phyloP scores from a whole-genome alignment of 1,284 basidiomycete genomes.

The Sparassis latifolia region DNA sequence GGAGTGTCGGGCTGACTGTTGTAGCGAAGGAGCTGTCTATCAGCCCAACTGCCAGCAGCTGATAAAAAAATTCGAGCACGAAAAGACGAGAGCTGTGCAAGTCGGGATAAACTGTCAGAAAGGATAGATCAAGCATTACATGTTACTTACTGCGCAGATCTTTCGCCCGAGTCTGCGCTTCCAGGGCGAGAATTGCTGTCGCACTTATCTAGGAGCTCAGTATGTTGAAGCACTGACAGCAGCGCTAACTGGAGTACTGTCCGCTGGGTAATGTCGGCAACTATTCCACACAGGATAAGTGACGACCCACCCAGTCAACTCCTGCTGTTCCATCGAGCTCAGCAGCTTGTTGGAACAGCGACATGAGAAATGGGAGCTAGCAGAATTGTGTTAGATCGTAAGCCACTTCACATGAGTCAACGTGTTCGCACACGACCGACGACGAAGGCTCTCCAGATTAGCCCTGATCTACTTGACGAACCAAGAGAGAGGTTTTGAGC shows the following conservation, averaged over 20 bases:
- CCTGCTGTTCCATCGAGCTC: constrained; percentile 44
- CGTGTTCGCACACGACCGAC: constrained; percentile 50
- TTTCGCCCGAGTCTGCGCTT: too few species aligned
- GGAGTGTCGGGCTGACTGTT: constrained; percentile 43
- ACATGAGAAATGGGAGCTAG: constrained; percentile 57
- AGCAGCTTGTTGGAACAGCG: constrained; percentile 45
- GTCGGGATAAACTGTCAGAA: too few species aligned
- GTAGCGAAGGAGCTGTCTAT: constrained; percentile 45
- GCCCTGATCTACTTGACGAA: constrained; percentile 27
- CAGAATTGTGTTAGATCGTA: background rate
- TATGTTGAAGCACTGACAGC: constrained; percentile 38
- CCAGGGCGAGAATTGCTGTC: constrained; percentile 14
- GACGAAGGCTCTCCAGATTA: constrained; percentile 66
- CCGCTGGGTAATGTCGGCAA: constrained; percentile 33
- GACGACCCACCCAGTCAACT: constrained; percentile 46
- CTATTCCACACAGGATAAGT: background rate
- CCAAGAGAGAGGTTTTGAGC: constrained; percentile 37
- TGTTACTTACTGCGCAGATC: too few species aligned
- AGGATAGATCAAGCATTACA: too few species aligned
- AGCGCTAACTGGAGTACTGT: constrained; percentile 51
- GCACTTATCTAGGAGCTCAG: constrained; percentile 38
- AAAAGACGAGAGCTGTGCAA: constrained; percentile 38
- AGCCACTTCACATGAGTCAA: background rate
- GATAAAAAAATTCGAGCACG: constrained; percentile 51
- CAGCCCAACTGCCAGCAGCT: constrained; percentile 46